Evolutionary conservation across 177 flowering plant genomes (phyloP), one percentile per base, ranked within the genome.

Genomic region (Vitis hybrid): DNA sequence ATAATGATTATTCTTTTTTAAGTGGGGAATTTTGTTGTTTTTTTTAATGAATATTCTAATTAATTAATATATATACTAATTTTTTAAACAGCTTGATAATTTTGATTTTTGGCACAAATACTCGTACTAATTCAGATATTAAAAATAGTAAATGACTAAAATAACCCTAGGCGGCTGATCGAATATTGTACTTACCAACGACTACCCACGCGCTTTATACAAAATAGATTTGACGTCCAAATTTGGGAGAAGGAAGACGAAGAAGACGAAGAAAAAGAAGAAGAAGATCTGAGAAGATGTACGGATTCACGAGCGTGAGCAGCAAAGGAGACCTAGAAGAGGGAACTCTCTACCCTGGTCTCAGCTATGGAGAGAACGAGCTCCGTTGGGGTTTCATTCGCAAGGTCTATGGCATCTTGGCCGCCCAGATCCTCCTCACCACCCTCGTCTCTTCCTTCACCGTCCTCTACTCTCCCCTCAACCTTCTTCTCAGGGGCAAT

Each of bases 351-450:
- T 90, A 86, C 78, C 98, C 98, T 3, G 98, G 98, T 3, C 71
- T 90, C 14, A 78, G 97, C 77, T 48, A 63, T 29, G 97, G 89
- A 26, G 98, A 94, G 83, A 94, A 88, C 76, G 89, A 81, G 77
- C 92, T 94, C 52, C 94, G 98, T 18, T 94, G 98, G 98, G 98
- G 94, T 0, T 92, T 94, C 80, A 84, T 94, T 57, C 93, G 97
- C 70, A 94, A 95, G 80, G 99, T 95, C 22, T 95, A 95, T 66
- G 96, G 97, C 1, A 95, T 95, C 65, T 82, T 95, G 21, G 70
- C 91, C 19, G 91, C 91, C 2, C 99, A 95, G 92, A 75, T 95
- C 83, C 66, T 93, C 51, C 87, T 95, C 74, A 95, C 99, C 68
- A 86, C 97, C 55, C n/a, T 81, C 71, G 89, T 93, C 60, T 88